Base-by-base conservation (phyloP, 441 rosid genomes). In the Croton laevigatus region DNA sequence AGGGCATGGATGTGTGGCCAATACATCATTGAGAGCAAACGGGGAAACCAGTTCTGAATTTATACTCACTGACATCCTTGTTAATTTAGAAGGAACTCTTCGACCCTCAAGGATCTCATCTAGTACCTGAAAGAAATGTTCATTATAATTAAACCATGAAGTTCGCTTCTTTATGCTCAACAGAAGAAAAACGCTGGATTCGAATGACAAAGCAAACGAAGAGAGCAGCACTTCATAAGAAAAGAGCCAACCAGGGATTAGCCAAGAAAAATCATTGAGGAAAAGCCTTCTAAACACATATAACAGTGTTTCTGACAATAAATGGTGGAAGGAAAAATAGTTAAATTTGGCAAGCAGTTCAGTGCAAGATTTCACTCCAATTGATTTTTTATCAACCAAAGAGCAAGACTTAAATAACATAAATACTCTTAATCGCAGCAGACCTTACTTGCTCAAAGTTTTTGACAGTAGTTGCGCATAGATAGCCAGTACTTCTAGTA, bases 1-100 rank as follows among this genome's bases (percentile, higher is more conserved):
- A 7, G 97, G 98, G 79, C 90, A 89, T 37, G 97, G 94, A 70
- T 92, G 91, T 14, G 96, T 89, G 44, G 87, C 78, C 83, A 94
- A 73, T 70, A 90, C 48, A 76, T 92, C 98, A 78, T 89, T 94
- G 52, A 94, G 87, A 71, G 97, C 91, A 78, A 79, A 83, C 4
- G 86, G 80, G 36, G 84, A 80, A 76, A 87, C 73, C 66, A 45
- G 57, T 77, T 84, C 76, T 51, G 96, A 86, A 75, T 94, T 92
- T 71, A 92, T 72, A 59, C 66, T 67, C 40, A 88, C 10, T 34
- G 90, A 84, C 65, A 89, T 72, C 78, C 97, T 89, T n/a, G 89
- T 75, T 59, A 91, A 68, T 68, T 76, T 72, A 0, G 87, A 86
- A 71, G 97, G 91, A 64, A 66, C 19, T 42, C 70, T 75, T 72